Base-by-base conservation (phyloP, 768 basidiomycete genomes). In the Favolaschia claudopus region DNA sequence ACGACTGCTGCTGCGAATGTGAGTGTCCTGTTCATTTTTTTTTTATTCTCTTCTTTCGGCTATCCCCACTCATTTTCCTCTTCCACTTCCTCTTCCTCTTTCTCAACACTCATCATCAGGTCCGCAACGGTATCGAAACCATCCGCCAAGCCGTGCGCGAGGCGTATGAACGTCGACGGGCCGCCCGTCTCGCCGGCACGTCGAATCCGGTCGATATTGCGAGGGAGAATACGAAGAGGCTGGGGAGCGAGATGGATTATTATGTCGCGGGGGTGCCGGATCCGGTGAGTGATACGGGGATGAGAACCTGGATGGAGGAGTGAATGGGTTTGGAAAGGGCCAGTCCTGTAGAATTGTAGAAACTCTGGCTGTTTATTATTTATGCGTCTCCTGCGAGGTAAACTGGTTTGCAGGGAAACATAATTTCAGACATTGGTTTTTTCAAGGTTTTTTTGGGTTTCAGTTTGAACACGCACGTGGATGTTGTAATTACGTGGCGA, bases 101-200 rank as follows among this genome's bases (percentile, higher is more conserved):
- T n/a, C n/a, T n/a, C n/a, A n/a, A n/a, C n/a, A n/a, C n/a, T n/a
- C n/a, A n/a, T n/a, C n/a, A n/a, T n/a, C 15, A 50, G 49, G 49
- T 50, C 14, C 49, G 49, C 25, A 38, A 50, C 37, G 49, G 49
- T 19, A 25, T 50, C 37, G 34, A 36, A 17, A 39, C 28, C 5
- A 50, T 50, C 49, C 36, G 37, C 4, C 34, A 50, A 14, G 49
- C 49, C 5, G 49, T 50, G 37, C 49, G 37, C 27, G 49, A 50
- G 27, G 49, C 25, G n/a, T 50, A 50, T 28, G 25, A 50, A 27
- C 49, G 37, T n/a, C 49, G 49, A n/a, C 49, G 49, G n/a, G 49
- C 49, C 17, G 6, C 20, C 5, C 49, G 49, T 4, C 36, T 50
- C 27, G 49, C 37, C 27, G 49, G 49, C 7, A 50, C 37, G 37